phyloP scores from a whole-genome alignment of 106 monocot species.

The Acorus calamus region DNA sequence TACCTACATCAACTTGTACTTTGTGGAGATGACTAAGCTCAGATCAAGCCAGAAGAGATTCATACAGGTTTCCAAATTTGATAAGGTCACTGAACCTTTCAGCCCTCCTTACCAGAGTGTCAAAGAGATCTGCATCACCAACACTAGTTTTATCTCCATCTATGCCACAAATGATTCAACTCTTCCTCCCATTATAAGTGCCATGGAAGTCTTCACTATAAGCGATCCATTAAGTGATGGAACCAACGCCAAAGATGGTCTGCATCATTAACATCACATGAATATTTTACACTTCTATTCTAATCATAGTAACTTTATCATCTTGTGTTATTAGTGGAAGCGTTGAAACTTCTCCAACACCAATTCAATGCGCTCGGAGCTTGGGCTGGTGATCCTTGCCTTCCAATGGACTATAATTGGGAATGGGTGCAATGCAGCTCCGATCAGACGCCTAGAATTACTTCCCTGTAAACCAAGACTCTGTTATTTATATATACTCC shows the following conservation, averaged over 20 bases:
- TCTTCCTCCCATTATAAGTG: slow-evolving; percentile 17
- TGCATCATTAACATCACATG: not conserved
- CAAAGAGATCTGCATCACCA: not conserved
- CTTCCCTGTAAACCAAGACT: slow-evolving; percentile 14
- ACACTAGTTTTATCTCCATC: not conserved
- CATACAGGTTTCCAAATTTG: no score
- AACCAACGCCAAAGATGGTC: slow-evolving; percentile 1
- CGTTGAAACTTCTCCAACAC: not conserved
- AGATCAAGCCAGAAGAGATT: no score
- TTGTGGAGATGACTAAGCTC: no score
- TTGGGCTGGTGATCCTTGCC: slow-evolving; percentile 35
- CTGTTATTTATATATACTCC: not conserved
- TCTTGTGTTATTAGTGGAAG: slow-evolving; percentile 2
- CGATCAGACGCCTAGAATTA: slow-evolving; percentile 13
- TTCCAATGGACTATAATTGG: slow-evolving; percentile 12
- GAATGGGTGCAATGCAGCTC: slow-evolving; percentile 26
- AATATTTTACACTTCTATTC: not conserved
- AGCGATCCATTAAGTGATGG: not conserved
- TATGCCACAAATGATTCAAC: slow-evolving; percentile 1
- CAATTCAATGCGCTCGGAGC: slow-evolving; percentile 7
- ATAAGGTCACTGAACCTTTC: no score
- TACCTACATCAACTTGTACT: no score
- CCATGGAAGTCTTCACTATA: slow-evolving; percentile 14
- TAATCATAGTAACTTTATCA: not conserved
- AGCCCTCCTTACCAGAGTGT: not conserved